Evolutionary conservation across 2,329 filamentous ascomycete species (phyloP).

Genomic region (Rhynchosporium agropyri): DNA sequence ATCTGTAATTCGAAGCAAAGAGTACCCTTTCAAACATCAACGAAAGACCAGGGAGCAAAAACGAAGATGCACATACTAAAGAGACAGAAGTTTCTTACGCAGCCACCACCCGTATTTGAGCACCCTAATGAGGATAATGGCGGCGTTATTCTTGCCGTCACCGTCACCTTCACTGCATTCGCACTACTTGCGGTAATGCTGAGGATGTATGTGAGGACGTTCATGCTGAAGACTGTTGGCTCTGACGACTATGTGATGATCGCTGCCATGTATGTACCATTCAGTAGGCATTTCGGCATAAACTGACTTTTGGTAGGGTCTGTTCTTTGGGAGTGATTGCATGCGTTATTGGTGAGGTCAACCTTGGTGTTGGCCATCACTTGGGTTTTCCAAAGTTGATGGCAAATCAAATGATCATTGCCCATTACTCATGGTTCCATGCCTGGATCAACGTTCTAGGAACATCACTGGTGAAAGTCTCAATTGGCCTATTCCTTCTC

Average conservation of each 20-base stretch:
- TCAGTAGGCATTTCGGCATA: neutral
- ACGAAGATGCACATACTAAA: constrained; percentile 24
- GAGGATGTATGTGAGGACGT: constrained; percentile 48
- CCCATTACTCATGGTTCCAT: constrained; percentile 48
- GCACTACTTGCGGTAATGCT: constrained; percentile 45
- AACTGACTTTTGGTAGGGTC: constrained; percentile 19
- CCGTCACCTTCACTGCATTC: constrained; percentile 44
- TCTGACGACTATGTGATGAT: constrained; percentile 51
- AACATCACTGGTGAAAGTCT: constrained; percentile 41
- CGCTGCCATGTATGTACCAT: constrained; percentile 17
- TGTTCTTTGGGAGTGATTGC: constrained; percentile 32
- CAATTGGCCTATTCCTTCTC: constrained; percentile 30
- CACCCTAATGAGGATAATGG: constrained; percentile 42
- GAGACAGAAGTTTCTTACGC: constrained; percentile 13
- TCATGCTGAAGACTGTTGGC: constrained; percentile 51
- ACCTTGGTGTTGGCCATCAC: constrained; percentile 50
- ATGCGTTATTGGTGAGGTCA: constrained; percentile 48
- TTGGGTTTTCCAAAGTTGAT: constrained; percentile 39
- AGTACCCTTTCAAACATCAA: neutral
- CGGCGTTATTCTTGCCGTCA: constrained; percentile 45
- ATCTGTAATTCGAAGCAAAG: neutral
- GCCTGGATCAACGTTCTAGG: constrained; percentile 48
- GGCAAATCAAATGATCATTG: constrained; percentile 36
- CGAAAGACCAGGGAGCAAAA: neutral
- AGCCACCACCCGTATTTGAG: constrained; percentile 7